Percentiles rank a stretch among this genome's conserved stretches.
These are phyloP conservation scores for Irpex lacteus DNA, from an alignment of 1,284 basidiomycete species.

Conservation along the genomic window DNA sequence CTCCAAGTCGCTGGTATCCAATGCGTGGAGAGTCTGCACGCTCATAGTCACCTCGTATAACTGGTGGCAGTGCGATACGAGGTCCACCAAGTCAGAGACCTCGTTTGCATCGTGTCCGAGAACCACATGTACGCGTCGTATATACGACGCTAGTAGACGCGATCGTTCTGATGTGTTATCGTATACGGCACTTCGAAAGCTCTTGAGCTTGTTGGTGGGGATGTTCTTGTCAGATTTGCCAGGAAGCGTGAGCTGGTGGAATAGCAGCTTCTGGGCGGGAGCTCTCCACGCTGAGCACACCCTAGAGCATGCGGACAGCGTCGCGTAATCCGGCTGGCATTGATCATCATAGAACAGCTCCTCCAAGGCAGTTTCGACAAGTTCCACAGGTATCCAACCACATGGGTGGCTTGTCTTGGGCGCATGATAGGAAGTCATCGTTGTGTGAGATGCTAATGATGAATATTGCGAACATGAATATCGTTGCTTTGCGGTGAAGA, in stretches of 20 bases:
- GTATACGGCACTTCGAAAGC: constrained; percentile 8
- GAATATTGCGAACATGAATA: neutral
- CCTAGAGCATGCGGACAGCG: constrained; percentile 33
- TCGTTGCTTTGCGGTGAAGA: neutral
- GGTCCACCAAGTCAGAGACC: constrained; percentile 17
- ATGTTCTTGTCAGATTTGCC: constrained; percentile 1
- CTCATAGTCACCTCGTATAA: constrained; percentile 39
- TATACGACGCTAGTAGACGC: constrained; percentile 14
- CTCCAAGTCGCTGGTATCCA: constrained; percentile 26
- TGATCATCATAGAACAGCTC: constrained; percentile 31
- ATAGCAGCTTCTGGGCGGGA: constrained; percentile 41
- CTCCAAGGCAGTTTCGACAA: constrained; percentile 43
- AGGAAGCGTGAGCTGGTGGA: constrained; percentile 26
- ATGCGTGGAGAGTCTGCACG: constrained; percentile 27
- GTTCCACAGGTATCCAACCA: constrained; percentile 31
- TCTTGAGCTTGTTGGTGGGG: neutral
- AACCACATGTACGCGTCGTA: constrained; percentile 22
- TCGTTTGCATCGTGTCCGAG: constrained; percentile 12
- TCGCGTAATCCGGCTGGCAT: constrained; percentile 30
- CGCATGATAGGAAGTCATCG: neutral
- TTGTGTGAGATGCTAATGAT: neutral
- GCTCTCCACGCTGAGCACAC: constrained; percentile 37
- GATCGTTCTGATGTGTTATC: constrained; percentile 15
- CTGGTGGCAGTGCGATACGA: constrained; percentile 32
- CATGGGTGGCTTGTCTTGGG: neutral